Conservation (phyloP, 495 filamentous ascomycete genomes). For the Hypoxylon fuscum region DNA sequence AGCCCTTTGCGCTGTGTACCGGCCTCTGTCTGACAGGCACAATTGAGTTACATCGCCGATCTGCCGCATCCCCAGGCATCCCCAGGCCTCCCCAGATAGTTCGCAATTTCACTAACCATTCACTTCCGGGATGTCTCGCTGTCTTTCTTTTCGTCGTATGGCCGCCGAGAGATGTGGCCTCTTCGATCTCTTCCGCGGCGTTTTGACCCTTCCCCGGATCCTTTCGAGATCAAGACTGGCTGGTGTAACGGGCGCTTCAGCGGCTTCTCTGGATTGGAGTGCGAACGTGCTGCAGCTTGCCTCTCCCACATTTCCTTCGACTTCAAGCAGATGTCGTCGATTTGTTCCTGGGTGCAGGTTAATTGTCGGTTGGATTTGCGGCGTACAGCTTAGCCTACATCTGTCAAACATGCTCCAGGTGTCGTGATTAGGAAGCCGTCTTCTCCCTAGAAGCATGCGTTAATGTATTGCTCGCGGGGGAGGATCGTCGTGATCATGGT, state of each 20-base stretch:
- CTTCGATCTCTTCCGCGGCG: constrained; percentile 42
- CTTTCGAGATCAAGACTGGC: constrained; percentile 59
- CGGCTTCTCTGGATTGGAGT: constrained; percentile 56
- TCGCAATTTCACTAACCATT: constrained; percentile 34
- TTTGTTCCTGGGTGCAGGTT: constrained; percentile 60
- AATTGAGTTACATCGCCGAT: constrained; percentile 38
- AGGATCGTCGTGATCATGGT: constrained; percentile 26
- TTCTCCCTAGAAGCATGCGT: constrained; percentile 56
- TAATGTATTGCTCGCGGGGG: constrained; percentile 35
- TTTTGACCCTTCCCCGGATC: constrained; percentile 45
- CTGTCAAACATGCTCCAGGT: constrained; percentile 62
- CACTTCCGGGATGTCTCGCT: constrained; percentile 42
- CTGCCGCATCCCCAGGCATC: constrained; percentile 37
- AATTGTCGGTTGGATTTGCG: constrained; percentile 33
- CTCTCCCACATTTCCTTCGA: constrained; percentile 65
- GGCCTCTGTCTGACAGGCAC: constrained; percentile 35
- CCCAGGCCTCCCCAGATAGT: too few species aligned
- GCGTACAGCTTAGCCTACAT: constrained; percentile 53
- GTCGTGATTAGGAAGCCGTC: constrained; percentile 66
- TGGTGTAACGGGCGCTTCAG: constrained; percentile 65
- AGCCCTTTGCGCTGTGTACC: constrained; percentile 31
- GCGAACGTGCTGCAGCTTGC: constrained; percentile 62
- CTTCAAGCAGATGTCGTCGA: constrained; percentile 65
- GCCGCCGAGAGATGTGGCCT: constrained; percentile 39
- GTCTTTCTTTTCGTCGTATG: constrained; percentile 44